Evolutionary conservation across 371 early-diverging fungal species (phyloP), one percentile per base, ranked within the genome.

Genomic region (Apophysomyces elegans): DNA sequence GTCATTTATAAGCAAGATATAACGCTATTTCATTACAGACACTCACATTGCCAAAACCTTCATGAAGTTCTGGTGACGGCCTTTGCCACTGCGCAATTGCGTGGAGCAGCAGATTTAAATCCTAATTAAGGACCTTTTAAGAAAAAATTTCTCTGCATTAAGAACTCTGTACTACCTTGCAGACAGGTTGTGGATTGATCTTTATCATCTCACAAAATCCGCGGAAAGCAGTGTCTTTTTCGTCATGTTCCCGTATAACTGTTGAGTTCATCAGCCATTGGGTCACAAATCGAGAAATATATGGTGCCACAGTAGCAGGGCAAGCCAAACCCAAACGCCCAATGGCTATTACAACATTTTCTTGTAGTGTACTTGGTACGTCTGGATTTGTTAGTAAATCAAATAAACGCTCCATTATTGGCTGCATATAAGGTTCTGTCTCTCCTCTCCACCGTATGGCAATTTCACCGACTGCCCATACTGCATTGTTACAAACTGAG

Each of bases 401-500:
- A 21, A 95, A 81, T 62, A 96, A 75, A 8, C 88, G 83, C 69
- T 88, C 84, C 32, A 95, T 72, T 39, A 96, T 72, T 8, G 89
- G 87, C 41, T 81, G 76, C 7, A 93, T 84, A 76, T 87, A 94
- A 7, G 74, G 78, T 63, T 83, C 75, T 76, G 91, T 89, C 16
- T 83, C 88, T 13, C 75, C 62, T 7, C 75, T 80, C 62, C 85
- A 88, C 75, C 93, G 87, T 26, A 96, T 77, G 3, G 96, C 91
- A 63, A 98, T 92, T 82, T 98, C 98, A 37, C 97, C 99, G 1
- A 88, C 88, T 1, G 97, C 93, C 99, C 99, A 98, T 8, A 91
- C 86, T 1, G 97, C 97, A 73, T 98, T 98, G 76, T 96, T 98
- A 73, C 91, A 88, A 12, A 90, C 92, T 41, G 87, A 86, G 37